Evolutionary conservation across 2,329 filamentous ascomycete genomes (phyloP).

Genomic region (Colletotrichum tanaceti): DNA sequence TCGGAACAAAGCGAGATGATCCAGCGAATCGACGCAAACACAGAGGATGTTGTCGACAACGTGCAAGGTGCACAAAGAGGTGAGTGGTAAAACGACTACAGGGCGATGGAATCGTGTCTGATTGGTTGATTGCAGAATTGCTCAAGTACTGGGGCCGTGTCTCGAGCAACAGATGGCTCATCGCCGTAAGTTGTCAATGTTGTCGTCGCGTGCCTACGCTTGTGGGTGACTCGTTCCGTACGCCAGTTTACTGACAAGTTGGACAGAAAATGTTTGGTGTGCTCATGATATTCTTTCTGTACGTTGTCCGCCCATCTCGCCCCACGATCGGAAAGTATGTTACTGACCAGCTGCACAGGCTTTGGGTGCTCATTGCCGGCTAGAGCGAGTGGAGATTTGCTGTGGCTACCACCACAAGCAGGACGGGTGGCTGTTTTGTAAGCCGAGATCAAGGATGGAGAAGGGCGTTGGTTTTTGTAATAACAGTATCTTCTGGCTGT

Average conservation of each 20-base stretch:
- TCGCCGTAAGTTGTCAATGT: constrained; percentile 62
- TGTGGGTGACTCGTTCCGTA: neutral
- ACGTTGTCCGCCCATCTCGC: constrained; percentile 48
- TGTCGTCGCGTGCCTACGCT: neutral
- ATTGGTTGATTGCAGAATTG: constrained; percentile 65
- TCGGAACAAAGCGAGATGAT: constrained; percentile 98
- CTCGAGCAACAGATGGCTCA: constrained; percentile 93
- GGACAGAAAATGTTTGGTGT: constrained; percentile 78
- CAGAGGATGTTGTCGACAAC: constrained; percentile 97
- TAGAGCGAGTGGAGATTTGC: constrained; percentile 44
- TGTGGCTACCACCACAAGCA: neutral
- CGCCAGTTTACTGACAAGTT: constrained; percentile 18
- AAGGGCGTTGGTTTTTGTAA: constrained; percentile 37
- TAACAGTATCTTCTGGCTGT: constrained; percentile 31
- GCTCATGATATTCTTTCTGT: constrained; percentile 92
- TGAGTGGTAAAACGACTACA: neutral
- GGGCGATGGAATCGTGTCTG: neutral
- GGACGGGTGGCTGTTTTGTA: constrained; percentile 2
- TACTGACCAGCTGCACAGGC: constrained; percentile 49
- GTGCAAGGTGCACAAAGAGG: constrained; percentile 91
- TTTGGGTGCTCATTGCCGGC: constrained; percentile 76
- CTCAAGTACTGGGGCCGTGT: constrained; percentile 97
- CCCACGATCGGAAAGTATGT: constrained; percentile 14
- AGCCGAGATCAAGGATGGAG: constrained; percentile 4
- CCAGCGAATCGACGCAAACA: constrained; percentile 95